phyloP scores from a whole-genome alignment of 495 filamentous ascomycete species.

The Aspergillus sclerotiicarbonarius region DNA sequence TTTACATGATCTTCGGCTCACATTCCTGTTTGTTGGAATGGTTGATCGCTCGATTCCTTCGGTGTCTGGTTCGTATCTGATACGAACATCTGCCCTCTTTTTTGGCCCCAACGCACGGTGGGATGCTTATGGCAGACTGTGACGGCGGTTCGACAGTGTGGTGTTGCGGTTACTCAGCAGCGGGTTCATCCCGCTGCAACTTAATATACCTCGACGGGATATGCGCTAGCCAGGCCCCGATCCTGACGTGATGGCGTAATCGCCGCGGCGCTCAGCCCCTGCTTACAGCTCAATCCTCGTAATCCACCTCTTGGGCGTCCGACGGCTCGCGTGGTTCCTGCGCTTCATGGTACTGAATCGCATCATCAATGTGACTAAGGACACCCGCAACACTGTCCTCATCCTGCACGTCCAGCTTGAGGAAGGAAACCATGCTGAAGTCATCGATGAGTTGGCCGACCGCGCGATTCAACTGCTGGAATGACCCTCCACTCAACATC shows the following conservation, averaged over 20 bases:
- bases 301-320: constrained; percentile 72
- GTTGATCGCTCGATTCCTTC: not conserved
- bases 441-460: constrained; percentile 90
- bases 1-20: not conserved
- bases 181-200: not conserved
- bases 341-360: constrained; percentile 92
- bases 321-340: constrained; percentile 88
- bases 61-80: not conserved
- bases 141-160: not conserved
- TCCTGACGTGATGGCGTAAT: not conserved
- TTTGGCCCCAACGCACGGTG: not conserved
- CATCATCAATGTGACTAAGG: constrained; percentile 96
- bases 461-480: constrained; percentile 74
- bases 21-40: not conserved
- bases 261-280: not conserved
- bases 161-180: not conserved
- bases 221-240: not conserved
- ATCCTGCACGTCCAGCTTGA: constrained; percentile 84
- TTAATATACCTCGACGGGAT: not conserved
- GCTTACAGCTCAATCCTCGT: constrained; percentile 47
- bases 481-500: constrained; percentile 76
- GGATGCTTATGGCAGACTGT: not conserved
- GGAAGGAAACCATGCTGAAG: constrained; percentile 95
- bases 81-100: not conserved
- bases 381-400: constrained; percentile 90